A percentile compares a stretch with the other conserved stretches of the same genome.
These are phyloP conservation scores for Spathaspora girioi DNA, from an alignment of 805 yeast species.

Conservation along the genomic window DNA sequence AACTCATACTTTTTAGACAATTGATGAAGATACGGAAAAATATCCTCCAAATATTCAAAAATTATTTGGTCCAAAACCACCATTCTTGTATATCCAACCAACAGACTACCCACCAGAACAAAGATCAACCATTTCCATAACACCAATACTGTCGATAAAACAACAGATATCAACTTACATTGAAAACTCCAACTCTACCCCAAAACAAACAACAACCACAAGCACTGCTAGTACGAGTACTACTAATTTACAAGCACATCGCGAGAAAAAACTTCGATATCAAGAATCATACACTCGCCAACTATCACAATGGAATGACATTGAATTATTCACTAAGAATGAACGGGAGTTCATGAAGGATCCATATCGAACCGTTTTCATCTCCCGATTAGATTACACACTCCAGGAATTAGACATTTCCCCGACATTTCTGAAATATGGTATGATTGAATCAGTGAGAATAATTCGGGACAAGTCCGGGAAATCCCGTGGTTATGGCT, in stretches of 20 bases:
- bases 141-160: conserved; percentile 41
- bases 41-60: conserved; percentile 44
- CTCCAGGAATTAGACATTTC: conserved; percentile 68
- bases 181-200: not conserved
- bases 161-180: conserved; percentile 23
- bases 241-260: conserved; percentile 1
- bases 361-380: conserved; percentile 75
- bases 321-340: conserved; percentile 23
- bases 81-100: conserved; percentile 47
- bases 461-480: conserved; percentile 36
- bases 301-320: conserved; percentile 29
- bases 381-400: conserved; percentile 66
- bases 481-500: conserved; percentile 79
- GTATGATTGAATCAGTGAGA: conserved; percentile 58
- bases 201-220: not conserved
- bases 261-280: conserved; percentile 1
- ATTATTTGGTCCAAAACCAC: conserved; percentile 56
- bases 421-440: conserved; percentile 58
- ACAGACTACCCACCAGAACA: conserved; percentile 46
- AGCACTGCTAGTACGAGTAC: not conserved
- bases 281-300: conserved; percentile 20
- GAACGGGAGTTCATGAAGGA: conserved; percentile 41
- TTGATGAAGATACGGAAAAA: conserved; percentile 17
- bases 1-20: conserved; percentile 9
- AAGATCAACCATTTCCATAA: conserved; percentile 44